phyloP scores from a whole-genome alignment of 2,329 filamentous ascomycete genomes.

The Aspergillus brasiliensis region DNA sequence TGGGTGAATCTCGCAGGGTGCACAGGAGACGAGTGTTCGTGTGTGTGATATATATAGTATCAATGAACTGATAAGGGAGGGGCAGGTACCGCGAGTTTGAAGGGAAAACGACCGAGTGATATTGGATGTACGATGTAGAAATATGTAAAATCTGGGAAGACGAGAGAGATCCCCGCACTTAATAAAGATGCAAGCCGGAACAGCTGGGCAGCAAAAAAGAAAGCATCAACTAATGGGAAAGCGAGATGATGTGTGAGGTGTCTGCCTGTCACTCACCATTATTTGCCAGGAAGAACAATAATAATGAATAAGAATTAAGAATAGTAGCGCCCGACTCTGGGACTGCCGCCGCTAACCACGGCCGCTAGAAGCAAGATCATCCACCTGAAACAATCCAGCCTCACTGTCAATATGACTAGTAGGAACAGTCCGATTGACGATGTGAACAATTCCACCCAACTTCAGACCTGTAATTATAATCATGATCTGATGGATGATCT shows the following conservation, averaged over 20 bases:
- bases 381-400: neutral
- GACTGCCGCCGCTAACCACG: slow-evolving; percentile 7
- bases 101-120: neutral
- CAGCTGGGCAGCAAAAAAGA: neutral
- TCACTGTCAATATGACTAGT: neutral
- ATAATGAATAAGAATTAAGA: neutral
- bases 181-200: neutral
- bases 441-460: neutral
- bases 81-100: neutral
- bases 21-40: neutral
- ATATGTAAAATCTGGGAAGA: neutral
- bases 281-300: neutral
- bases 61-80: neutral
- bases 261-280: neutral
- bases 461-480: neutral
- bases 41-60: neutral
- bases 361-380: neutral
- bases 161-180: neutral
- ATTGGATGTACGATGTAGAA: too few relatives aligned
- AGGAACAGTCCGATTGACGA: neutral
- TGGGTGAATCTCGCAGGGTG: neutral
- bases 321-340: neutral
- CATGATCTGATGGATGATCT: too few relatives aligned
- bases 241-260: neutral
- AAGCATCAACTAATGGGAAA: neutral